Base-by-base conservation (phyloP, 2,329 filamentous ascomycete genomes). In the Trichophyton schoenleinii region DNA sequence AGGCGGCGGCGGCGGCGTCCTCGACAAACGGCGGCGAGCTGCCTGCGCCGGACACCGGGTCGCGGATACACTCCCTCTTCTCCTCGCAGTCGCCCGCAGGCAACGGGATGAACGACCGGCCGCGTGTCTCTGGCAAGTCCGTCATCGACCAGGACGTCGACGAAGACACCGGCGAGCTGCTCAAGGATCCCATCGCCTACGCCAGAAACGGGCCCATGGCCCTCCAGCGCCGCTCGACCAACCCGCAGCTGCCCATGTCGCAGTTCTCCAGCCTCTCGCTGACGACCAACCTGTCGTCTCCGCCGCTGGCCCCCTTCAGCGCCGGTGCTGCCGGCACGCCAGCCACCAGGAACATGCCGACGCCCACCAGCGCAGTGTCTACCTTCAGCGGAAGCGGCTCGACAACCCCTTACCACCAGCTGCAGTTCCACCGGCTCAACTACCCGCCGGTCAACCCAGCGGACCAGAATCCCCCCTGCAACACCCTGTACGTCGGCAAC, bases 401-500 rank as follows among this genome's bases (percentile, higher is more conserved):
- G 13, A 80, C 78, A 60, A 75, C 78, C 53, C 78, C 78, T 62
- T 87, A 81, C 68, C 81, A 81, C 65, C 78, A 78, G 42, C 79
- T 77, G 60, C 80, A 83, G 63, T 87, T 79, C 77, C 65, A 81
- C 79, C 68, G 76, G n/a, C 83, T 84, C 64, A 87, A 86, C 63
- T 88, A 90, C 64, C 92, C 92, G 13, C 87, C 91, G 0, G 88
- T 89, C 63, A 97, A 97, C 67, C 92, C 91, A 0, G 91, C 92
- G 11, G 92, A 99, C 70, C 89, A 96, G 74, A 96, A 97, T 68
- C 92, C 92, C 0, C 94, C 94, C 0, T 97, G 94, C 81, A 97
- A 99, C 71, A 99, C 94, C 0, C 80, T 99, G 5, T 97, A 99
- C 70, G 92, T 99, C 20, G 92, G 94, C n/a, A 97, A 99, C 69